phyloP scores from a whole-genome alignment of 208 protist species.

The Leishmania major region DNA sequence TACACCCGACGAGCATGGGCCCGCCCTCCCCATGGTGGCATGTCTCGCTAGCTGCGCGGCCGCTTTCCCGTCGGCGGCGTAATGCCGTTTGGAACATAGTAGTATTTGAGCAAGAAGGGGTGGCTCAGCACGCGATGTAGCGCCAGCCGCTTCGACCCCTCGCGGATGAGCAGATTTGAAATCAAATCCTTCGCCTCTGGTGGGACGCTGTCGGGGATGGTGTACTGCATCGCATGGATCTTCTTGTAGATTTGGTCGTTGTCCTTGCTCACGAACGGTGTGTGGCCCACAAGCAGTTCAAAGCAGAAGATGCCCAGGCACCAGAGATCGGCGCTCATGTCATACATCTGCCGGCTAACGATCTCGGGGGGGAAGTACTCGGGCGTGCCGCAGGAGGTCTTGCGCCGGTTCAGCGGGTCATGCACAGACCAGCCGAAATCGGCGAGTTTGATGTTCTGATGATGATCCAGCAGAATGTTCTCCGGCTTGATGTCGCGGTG shows the following conservation, averaged over 20 bases:
- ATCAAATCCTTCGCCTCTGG: conserved; percentile 92
- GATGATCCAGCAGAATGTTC: conserved; percentile 92
- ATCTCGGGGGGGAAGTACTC: conserved; percentile 99
- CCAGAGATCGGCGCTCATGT: conserved; percentile 95
- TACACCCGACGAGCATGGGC: not conserved
- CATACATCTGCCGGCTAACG: conserved; percentile 91
- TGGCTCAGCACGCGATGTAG: conserved; percentile 85
- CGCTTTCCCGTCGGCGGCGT: conserved; percentile 80
- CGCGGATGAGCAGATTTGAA: conserved; percentile 64
- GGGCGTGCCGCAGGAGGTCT: conserved; percentile 97
- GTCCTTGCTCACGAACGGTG: conserved; percentile 93
- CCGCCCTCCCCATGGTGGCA: not conserved
- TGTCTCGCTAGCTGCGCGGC: conserved; percentile 33
- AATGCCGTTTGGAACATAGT: conserved; percentile 85
- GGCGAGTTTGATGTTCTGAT: conserved; percentile 98
- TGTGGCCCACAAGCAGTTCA: conserved; percentile 96
- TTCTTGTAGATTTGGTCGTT: conserved; percentile 92
- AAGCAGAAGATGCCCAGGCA: conserved; percentile 97
- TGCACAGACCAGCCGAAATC: conserved; percentile 99
- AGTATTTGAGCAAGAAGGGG: conserved; percentile 91
- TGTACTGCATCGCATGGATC: conserved; percentile 90
- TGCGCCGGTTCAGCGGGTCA: conserved; percentile 91
- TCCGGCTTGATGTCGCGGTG: conserved; percentile 97
- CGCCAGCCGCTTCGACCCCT: conserved; percentile 75
- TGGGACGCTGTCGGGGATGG: conserved; percentile 83